Conservation (phyloP, 306 rosid genomes). For the Quercus cerris region DNA sequence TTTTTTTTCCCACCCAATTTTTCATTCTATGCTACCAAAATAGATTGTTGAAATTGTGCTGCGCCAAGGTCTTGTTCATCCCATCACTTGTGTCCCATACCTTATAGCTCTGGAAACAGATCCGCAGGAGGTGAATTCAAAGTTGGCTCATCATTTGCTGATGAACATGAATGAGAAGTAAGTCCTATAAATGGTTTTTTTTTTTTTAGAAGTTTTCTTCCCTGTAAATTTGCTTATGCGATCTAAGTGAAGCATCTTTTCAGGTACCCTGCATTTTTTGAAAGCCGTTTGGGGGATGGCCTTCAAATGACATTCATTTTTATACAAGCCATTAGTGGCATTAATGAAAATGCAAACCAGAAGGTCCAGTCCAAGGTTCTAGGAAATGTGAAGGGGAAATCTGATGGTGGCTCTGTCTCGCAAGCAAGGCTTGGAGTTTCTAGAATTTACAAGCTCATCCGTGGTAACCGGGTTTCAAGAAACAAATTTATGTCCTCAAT, state of each 20-base stretch:
- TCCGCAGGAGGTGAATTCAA: slow-evolving; percentile 76
- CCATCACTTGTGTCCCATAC: slow-evolving; percentile 96
- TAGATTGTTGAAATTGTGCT: slow-evolving; percentile 93
- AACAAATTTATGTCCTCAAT: slow-evolving; percentile 95
- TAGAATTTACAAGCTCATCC: slow-evolving; percentile 97
- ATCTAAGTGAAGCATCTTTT: slow-evolving; percentile 37
- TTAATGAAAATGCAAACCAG: slow-evolving; percentile 46
- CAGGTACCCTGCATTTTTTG: slow-evolving; percentile 99
- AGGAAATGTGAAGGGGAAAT: slow-evolving; percentile 57
- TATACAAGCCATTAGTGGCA: slow-evolving; percentile 56
- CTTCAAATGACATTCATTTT: slow-evolving; percentile 92
- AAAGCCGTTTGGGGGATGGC: slow-evolving; percentile 97
- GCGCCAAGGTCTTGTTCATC: slow-evolving; percentile 99
- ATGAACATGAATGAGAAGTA: slow-evolving; percentile 98
- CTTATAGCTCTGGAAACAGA: slow-evolving; percentile 98
- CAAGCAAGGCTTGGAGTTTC: slow-evolving; percentile 97
- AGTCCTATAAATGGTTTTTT: slow-evolving; percentile 3
- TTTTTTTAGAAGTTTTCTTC: slow-evolving; percentile 10
- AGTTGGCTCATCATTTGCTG: slow-evolving; percentile 92
- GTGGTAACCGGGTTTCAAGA: slow-evolving; percentile 83
- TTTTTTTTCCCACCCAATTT: not conserved
- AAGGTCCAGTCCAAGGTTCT: slow-evolving; percentile 48
- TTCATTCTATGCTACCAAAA: not conserved
- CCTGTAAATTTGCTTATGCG: slow-evolving; percentile 4
- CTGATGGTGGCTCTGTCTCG: slow-evolving; percentile 59